Percentiles rank a stretch among this genome's conserved stretches.
These are phyloP conservation scores for Aspergillus luchuensis DNA, from an alignment of 2,329 filamentous ascomycete species.

Conservation along the genomic window DNA sequence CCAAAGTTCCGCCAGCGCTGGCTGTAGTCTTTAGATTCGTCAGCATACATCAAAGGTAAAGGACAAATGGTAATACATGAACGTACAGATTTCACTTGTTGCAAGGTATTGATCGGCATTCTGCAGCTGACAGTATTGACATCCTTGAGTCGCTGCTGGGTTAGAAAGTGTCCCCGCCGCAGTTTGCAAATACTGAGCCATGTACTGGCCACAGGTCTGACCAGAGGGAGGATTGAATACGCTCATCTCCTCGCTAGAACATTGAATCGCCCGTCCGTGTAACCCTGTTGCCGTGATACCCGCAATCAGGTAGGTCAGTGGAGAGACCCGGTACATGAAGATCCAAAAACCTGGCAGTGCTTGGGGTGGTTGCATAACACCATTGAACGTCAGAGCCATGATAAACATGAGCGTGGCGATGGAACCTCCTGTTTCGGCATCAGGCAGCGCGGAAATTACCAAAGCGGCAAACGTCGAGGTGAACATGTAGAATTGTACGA, in stretches of 20 bases:
- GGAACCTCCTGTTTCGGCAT: slow-evolving; percentile 74
- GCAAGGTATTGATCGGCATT: slow-evolving; percentile 47
- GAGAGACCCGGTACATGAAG: slow-evolving; percentile 80
- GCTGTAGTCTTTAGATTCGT: slow-evolving; percentile 47
- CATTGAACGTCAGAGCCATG: slow-evolving; percentile 72
- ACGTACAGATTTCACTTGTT: slow-evolving; percentile 47
- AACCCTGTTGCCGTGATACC: slow-evolving; percentile 72
- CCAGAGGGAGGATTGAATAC: slow-evolving; percentile 63
- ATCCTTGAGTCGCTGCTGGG: slow-evolving; percentile 50
- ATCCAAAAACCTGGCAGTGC: slow-evolving; percentile 75
- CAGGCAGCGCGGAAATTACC: slow-evolving; percentile 73
- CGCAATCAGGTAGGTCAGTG: slow-evolving; percentile 78
- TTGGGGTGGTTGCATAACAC: slow-evolving; percentile 66
- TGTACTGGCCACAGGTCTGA: slow-evolving; percentile 63
- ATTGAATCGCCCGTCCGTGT: slow-evolving; percentile 66
- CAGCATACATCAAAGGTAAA: background rate
- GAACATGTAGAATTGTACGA: slow-evolving; percentile 76
- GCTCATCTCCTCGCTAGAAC: slow-evolving; percentile 69
- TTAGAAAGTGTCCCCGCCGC: slow-evolving; percentile 60
- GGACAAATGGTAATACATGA: background rate
- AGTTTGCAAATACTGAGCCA: slow-evolving; percentile 52
- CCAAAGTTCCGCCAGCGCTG: slow-evolving; percentile 71
- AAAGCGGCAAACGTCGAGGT: slow-evolving; percentile 79
- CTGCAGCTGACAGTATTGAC: slow-evolving; percentile 51
- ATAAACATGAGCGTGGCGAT: slow-evolving; percentile 75